Base-by-base conservation (phyloP, 306 rosid genomes). In the Citrullus mucosospermus region DNA sequence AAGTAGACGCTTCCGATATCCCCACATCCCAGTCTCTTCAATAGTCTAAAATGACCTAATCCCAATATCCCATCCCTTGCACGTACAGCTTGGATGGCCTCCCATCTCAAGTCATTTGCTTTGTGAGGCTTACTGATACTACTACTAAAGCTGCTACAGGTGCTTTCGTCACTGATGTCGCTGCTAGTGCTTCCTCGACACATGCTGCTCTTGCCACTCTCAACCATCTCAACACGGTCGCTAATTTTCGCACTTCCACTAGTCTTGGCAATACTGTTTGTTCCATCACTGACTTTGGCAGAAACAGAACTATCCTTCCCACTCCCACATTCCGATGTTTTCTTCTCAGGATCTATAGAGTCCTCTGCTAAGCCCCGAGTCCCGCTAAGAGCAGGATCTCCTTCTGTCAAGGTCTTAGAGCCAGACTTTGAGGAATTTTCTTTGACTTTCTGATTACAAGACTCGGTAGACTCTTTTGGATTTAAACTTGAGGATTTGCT, bases 91-190 rank as follows among this genome's bases (percentile, higher is more conserved):
- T 92, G 98, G 73, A 95, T 92, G 57, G 97, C 98, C 81, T 95
- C 98, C 97, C 97, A 95, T 82, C 97, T 85, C 88, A 95, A 32
- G 91, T 95, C 98, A 90, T 95, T 95, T 15, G 97, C 93, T 83
- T 95, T 92, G 87, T 95, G 98, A 84, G 98, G 98, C 74, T 92
- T 95, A 87, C 88, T 95, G 84, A 89, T 63, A 79, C 89, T 89
- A 89, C 93, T 88, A 80, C 98, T 95, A 80, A 95, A 91, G 90
- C 97, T 92, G 87, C 98, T 95, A 78, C 97, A 95, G 34, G 91
- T 85, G 86, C 98, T 95, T 88, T 95, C 98, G 30, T 95, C 98
- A 28, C 97, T 95, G 68, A 95, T 87, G 61, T 92, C 98, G 77
- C 97, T 95, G 88, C 98, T 91, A 30, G 98, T 91, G 83, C 98